Evolutionary conservation across 805 yeast genomes (phyloP), one percentile per base, ranked within the genome.

Genomic region (Ogataea haglerorum): DNA sequence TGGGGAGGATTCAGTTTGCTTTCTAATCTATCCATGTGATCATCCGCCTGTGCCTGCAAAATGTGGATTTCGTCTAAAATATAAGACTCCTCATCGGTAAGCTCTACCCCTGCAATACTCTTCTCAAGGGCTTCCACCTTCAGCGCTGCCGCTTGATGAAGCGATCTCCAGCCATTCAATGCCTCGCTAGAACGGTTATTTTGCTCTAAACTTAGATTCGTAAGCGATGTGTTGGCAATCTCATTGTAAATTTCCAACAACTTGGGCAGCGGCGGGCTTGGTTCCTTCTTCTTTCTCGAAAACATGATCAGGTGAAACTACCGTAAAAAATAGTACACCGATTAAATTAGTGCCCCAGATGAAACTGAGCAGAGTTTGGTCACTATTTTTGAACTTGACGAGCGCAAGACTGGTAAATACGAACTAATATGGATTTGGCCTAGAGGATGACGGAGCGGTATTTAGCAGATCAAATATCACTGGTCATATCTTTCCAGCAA

Each of bases 111-210:
- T 45, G 22, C 56, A 55, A 54, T 56, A 58, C 45, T 60, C 58
- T 74, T 63, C 54, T 82, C 72, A 50, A 83, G 49, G 39, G 58
- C 45, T 15, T 80, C 85, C 30, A 82, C 61, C 50, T 76, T 76
- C 54, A 67, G 75, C 34, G 77, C 67, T 2, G 80, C 68, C 34
- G 75, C 72, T 2, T 85, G 78, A 47, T 80, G 86, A n/a, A 85
- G 61, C 2, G 79, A 67, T 48, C 79, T 82, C 90, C 91, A 83
- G 2, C 90, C 90, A 44, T 73, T 76, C 15, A 82, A 61, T 2
- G 89, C 84, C 13, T 73, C 76, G 36, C 69, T 73, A 32, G 69
- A 58, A 15, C 73, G 69, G 24, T 70, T 67, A 14, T 67, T 64
- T 43, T 82, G 82, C 52, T 84, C 89, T 14, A 78, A 56, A 3